phyloP scores from a whole-genome alignment of 768 basidiomycete genomes.

The Leccinum broughii region DNA sequence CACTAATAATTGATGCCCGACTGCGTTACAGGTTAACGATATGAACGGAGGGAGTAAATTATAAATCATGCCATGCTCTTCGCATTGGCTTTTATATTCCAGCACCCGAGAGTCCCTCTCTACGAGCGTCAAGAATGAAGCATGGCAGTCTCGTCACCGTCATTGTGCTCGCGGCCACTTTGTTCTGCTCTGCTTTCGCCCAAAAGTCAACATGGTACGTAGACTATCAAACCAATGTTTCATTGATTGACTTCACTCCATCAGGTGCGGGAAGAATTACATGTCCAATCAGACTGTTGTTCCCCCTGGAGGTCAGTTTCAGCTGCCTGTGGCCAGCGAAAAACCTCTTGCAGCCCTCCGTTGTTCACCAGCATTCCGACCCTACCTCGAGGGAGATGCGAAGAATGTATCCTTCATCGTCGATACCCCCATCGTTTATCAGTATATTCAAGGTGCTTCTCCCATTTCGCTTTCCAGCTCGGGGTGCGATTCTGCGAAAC shows the following conservation, averaged over 20 bases:
- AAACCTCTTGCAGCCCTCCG: conserved; percentile 45
- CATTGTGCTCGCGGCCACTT: conserved; percentile 12
- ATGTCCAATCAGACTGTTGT: conserved; percentile 41
- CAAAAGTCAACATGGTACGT: conserved; percentile 28
- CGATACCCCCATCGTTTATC: conserved; percentile 40
- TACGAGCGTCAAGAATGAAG: conserved; percentile 18
- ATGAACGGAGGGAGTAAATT: too few species aligned
- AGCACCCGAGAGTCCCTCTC: too few species aligned
- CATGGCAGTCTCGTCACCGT: conserved; percentile 1
- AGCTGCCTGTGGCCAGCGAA: conserved; percentile 33
- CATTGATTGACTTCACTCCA: background rate
- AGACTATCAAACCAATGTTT: too few species aligned
- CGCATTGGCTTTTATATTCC: too few species aligned
- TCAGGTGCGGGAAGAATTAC: conserved; percentile 55
- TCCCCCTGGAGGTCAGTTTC: conserved; percentile 48
- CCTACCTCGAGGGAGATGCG: conserved; percentile 47
- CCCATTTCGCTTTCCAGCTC: conserved; percentile 29
- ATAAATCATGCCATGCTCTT: too few species aligned
- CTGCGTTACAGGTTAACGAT: too few species aligned
- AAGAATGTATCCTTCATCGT: conserved; percentile 31
- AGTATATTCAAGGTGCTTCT: conserved; percentile 35
- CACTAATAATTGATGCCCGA: too few species aligned
- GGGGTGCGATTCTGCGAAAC: background rate
- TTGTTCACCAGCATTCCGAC: conserved; percentile 47
- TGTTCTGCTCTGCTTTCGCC: conserved; percentile 14